These are phyloP conservation scores for Zymoseptoria pseudotritici DNA, from an alignment of 2,329 filamentous ascomycete species.

Conservation along the genomic window DNA sequence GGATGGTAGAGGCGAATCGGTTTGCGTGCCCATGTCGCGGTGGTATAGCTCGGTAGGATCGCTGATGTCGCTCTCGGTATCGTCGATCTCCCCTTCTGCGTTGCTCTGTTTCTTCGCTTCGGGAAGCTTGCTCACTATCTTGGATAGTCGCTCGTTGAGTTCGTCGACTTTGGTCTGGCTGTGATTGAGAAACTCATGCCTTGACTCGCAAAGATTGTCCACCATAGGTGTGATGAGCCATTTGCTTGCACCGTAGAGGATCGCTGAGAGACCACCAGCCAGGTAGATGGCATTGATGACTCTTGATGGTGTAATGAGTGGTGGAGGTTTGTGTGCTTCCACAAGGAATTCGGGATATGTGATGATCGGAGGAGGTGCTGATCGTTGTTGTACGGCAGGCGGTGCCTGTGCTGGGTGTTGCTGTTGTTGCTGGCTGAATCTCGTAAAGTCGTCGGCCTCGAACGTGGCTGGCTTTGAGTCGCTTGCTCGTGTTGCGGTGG, in stretches of 20 bases:
- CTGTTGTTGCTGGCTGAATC: slow-evolving; percentile 20
- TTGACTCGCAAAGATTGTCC: slow-evolving; percentile 44
- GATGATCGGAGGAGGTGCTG: slow-evolving; percentile 50
- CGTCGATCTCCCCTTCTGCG: slow-evolving; percentile 36
- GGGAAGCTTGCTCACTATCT: slow-evolving; percentile 25
- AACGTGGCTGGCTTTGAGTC: slow-evolving; percentile 9
- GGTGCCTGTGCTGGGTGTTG: neutral
- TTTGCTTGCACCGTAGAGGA: slow-evolving; percentile 62
- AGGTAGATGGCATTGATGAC: slow-evolving; percentile 51
- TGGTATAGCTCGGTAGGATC: slow-evolving; percentile 74
- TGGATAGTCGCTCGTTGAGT: slow-evolving; percentile 48
- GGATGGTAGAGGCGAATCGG: slow-evolving; percentile 46
- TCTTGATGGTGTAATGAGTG: slow-evolving; percentile 50
- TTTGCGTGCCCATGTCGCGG: slow-evolving; percentile 73
- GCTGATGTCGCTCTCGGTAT: slow-evolving; percentile 44
- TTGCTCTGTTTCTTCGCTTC: slow-evolving; percentile 15
- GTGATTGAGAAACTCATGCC: slow-evolving; percentile 51
- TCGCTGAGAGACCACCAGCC: slow-evolving; percentile 47
- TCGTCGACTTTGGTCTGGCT: slow-evolving; percentile 45
- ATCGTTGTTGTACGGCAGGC: slow-evolving; percentile 29
- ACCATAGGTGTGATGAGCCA: slow-evolving; percentile 60
- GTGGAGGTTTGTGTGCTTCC: slow-evolving; percentile 51
- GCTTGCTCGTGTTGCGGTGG: neutral
- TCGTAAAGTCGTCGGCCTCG: slow-evolving; percentile 18
- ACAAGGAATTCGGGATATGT: slow-evolving; percentile 61